Conservation (phyloP, 768 basidiomycete genomes). For the Podaxis sp. region DNA sequence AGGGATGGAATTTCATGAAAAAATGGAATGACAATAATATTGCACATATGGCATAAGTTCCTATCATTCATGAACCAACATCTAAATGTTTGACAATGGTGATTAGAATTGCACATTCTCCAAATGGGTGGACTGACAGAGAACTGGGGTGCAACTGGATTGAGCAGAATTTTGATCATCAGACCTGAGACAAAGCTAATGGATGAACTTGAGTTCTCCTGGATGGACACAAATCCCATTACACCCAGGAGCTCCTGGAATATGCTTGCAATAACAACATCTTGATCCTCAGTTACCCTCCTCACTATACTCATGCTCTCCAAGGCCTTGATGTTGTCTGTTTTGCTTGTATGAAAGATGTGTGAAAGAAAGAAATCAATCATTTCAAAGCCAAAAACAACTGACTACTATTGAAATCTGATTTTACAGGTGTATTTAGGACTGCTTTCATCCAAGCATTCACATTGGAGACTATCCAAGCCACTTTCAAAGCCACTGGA, state of each 20-base stretch:
- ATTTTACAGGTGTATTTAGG: constrained; percentile 36
- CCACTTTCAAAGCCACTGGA: constrained; percentile 40
- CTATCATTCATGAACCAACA: too few relatives aligned
- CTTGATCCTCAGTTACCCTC: constrained; percentile 35
- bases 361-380: constrained; percentile 24
- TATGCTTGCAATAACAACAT: constrained; percentile 37
- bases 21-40: constrained; percentile 38
- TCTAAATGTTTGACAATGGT: too few relatives aligned
- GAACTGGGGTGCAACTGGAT: too few relatives aligned
- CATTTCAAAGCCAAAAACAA: constrained; percentile 25
- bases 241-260: constrained; percentile 30
- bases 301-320: constrained; percentile 39
- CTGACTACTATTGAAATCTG: constrained; percentile 29
- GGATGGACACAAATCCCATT: constrained; percentile 44
- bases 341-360: constrained; percentile 39
- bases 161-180: too few relatives aligned
- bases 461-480: constrained; percentile 29
- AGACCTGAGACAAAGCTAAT: too few relatives aligned
- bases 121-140: too few relatives aligned
- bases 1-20: constrained; percentile 31
- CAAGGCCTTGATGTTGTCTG: constrained; percentile 47
- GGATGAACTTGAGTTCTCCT: constrained; percentile 27
- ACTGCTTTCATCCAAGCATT: constrained; percentile 31
- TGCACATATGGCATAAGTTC: constrained; percentile 29
- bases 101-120: too few relatives aligned